Conservation (phyloP, 768 basidiomycete genomes). For the Leccinellum rugosiceps region DNA sequence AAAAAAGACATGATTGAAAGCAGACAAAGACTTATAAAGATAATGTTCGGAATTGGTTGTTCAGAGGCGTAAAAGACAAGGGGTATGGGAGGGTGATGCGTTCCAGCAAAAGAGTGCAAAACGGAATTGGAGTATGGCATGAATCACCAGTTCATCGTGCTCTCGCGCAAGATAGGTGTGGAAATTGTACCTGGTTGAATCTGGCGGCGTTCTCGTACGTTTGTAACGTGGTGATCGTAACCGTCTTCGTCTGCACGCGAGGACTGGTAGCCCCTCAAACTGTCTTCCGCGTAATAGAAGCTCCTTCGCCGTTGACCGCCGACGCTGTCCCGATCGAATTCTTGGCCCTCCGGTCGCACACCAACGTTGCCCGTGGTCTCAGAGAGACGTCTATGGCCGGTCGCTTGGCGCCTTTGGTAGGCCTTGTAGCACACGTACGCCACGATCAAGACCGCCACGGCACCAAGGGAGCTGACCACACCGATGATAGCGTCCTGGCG, state of each 20-base stretch:
- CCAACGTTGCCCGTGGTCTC: conserved; percentile 45
- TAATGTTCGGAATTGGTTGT: background rate
- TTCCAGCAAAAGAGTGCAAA: conserved; percentile 8
- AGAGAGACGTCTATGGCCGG: conserved; percentile 68
- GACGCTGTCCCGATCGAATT: conserved; percentile 75
- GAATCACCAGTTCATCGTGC: conserved; percentile 80
- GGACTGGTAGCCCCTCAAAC: conserved; percentile 57
- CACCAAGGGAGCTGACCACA: conserved; percentile 80
- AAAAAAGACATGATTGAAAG: background rate
- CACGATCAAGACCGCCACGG: conserved; percentile 68
- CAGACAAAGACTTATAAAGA: conserved; percentile 5
- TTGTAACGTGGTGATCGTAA: conserved; percentile 32
- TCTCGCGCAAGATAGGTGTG: conserved; percentile 74
- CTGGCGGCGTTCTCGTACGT: conserved; percentile 56
- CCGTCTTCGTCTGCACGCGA: conserved; percentile 35
- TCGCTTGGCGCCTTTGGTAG: conserved; percentile 61
- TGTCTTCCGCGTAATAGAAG: conserved; percentile 88
- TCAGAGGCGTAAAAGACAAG: background rate
- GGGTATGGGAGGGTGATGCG: conserved; percentile 14
- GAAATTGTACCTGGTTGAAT: conserved; percentile 65
- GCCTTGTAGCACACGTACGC: conserved; percentile 70
- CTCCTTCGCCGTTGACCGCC: conserved; percentile 71
- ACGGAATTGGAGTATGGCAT: background rate
- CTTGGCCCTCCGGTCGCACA: conserved; percentile 57
- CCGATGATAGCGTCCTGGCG: conserved; percentile 89